A percentile compares a stretch with the other conserved stretches of the same genome.
These are phyloP conservation scores for Lunasporangiospora selenospora DNA, from an alignment of 192 early-diverging fungal species.

Conservation along the genomic window DNA sequence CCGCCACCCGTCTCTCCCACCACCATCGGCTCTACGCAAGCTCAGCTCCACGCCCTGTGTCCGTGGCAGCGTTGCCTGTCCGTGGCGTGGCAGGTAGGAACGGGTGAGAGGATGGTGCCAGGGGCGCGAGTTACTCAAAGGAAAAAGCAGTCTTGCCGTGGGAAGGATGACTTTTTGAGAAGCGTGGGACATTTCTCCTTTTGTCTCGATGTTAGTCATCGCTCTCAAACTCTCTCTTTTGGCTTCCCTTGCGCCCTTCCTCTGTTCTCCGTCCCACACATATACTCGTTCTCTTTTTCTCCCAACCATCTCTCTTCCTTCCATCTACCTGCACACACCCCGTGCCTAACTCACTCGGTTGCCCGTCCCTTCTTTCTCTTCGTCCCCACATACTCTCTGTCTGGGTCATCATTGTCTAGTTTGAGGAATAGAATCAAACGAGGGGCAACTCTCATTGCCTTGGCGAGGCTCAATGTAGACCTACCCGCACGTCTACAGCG, in stretches of 20 bases:
- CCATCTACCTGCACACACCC: background rate
- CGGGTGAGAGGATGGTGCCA: background rate
- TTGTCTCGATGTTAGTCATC: background rate
- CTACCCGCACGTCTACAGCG: no score
- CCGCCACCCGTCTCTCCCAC: background rate
- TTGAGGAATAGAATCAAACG: no score
- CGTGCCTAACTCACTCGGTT: background rate
- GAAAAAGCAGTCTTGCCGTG: background rate
- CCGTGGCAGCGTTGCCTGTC: background rate
- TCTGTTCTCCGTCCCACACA: no score
- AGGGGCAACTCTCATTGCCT: no score
- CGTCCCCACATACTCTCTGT: no score
- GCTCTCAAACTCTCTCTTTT: background rate
- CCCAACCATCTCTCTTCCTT: background rate
- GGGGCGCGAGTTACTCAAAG: background rate
- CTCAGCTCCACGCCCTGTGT: background rate
- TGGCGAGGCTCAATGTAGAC: no score
- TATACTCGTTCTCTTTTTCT: no score
- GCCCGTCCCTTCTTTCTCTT: background rate
- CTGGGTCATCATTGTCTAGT: no score
- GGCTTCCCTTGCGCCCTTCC: no score
- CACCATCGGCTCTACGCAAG: background rate
- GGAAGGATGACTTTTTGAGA: background rate
- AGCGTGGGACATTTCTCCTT: constrained; percentile 7
- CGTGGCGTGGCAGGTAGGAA: background rate